Evolutionary conservation across 805 yeast species (phyloP).

Genomic region (Lipomyces oligophaga): DNA sequence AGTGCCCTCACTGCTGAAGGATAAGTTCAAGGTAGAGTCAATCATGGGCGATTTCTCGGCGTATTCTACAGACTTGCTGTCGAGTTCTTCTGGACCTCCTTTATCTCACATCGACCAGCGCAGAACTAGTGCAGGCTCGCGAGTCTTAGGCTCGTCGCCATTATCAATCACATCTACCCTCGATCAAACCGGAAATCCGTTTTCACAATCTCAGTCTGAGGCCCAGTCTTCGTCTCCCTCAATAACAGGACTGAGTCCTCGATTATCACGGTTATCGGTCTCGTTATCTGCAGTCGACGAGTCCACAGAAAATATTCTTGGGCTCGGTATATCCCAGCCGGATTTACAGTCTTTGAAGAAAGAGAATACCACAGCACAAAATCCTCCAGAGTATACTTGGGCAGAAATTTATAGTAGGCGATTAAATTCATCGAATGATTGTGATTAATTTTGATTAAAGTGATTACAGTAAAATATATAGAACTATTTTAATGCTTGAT

Average conservation of each 20-base stretch:
- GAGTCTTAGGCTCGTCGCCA: not conserved
- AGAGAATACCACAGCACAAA: not conserved
- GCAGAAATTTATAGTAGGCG: slow-evolving; percentile 20
- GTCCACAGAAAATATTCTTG: not conserved
- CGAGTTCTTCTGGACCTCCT: not conserved
- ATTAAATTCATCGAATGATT: not conserved
- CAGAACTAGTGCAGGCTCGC: not conserved
- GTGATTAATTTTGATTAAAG: not conserved
- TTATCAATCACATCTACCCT: not conserved
- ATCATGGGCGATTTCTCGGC: slow-evolving; percentile 15
- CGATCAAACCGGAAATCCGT: not conserved
- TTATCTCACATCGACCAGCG: not conserved
- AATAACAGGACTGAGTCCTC: not conserved
- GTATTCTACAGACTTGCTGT: not conserved
- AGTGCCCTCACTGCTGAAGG: not conserved
- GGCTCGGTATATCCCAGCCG: not conserved
- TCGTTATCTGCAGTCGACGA: slow-evolving; percentile 13
- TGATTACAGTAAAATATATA: no score
- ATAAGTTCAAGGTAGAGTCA: slow-evolving; percentile 12
- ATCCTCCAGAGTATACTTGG: slow-evolving; percentile 14
- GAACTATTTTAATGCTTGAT: not conserved
- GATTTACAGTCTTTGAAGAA: not conserved
- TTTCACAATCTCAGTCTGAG: not conserved
- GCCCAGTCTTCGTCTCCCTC: not conserved
- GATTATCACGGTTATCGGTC: slow-evolving; percentile 10